Percentiles rank a stretch among this genome's conserved stretches.
These are phyloP conservation scores for Coffea canephora DNA, from an alignment of 257 asterid genomes.

Conservation along the genomic window DNA sequence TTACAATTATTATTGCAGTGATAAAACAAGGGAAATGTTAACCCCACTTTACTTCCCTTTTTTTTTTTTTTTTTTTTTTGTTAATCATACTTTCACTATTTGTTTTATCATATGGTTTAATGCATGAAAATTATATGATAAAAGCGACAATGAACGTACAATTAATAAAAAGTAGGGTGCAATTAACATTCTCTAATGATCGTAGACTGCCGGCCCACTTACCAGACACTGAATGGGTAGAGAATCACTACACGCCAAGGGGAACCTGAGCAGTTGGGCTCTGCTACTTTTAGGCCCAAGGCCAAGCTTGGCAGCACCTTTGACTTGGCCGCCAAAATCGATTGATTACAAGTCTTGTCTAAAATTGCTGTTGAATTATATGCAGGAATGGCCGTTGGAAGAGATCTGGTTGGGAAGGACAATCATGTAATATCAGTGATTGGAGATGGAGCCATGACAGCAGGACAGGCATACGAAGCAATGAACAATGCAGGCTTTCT, in stretches of 20 bases:
- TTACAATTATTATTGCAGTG: too few species aligned
- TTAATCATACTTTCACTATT: too few species aligned
- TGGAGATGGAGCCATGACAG: constrained; percentile 89
- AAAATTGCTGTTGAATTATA: not conserved
- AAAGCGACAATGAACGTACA: too few species aligned
- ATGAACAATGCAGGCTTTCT: constrained; percentile 74
- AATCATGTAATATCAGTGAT: constrained; percentile 67
- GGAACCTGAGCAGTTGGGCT: not conserved
- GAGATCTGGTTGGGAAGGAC: constrained; percentile 56
- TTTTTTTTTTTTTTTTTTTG: too few species aligned
- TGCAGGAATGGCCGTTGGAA: constrained; percentile 67
- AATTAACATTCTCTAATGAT: too few species aligned
- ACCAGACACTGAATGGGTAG: not conserved
- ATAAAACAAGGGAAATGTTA: too few species aligned
- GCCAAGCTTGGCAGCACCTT: not conserved
- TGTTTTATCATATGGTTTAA: too few species aligned
- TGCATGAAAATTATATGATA: too few species aligned
- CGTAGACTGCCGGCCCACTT: too few species aligned
- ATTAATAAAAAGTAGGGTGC: too few species aligned
- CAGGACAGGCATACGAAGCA: constrained; percentile 83
- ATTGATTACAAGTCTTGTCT: not conserved
- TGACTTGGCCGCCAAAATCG: not conserved
- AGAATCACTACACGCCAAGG: not conserved
- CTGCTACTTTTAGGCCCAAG: not conserved
- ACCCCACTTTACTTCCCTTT: too few species aligned